phyloP scores from a whole-genome alignment of 2,329 filamentous ascomycete species.

The Orbilia brochopaga region DNA sequence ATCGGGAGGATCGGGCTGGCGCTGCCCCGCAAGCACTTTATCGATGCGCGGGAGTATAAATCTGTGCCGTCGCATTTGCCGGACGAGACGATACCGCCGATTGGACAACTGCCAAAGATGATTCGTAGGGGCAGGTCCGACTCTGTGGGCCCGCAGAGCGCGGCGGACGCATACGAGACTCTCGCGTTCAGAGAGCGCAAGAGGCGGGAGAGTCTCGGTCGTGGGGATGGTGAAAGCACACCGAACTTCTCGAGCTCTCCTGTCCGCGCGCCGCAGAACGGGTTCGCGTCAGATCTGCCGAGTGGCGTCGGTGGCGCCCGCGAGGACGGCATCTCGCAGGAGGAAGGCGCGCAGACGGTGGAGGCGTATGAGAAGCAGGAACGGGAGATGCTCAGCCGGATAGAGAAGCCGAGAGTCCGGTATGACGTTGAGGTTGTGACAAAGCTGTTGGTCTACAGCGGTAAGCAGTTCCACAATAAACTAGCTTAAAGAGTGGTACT shows the following conservation, averaged over 20 bases:
- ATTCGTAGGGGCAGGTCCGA: constrained; percentile 84
- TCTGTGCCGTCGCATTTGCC: constrained; percentile 73
- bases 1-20: constrained; percentile 79
- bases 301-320: neutral
- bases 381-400: constrained; percentile 79
- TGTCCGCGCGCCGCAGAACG: constrained; percentile 55
- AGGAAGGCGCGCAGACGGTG: constrained; percentile 42
- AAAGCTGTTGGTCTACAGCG: constrained; percentile 91
- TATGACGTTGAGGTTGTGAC: constrained; percentile 99
- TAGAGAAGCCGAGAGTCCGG: constrained; percentile 84
- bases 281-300: constrained; percentile 41
- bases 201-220: constrained; percentile 67
- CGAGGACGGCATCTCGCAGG: neutral
- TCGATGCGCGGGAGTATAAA: constrained; percentile 81
- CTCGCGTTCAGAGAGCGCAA: constrained; percentile 83
- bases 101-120: constrained; percentile 78
- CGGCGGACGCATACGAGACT: constrained; percentile 94
- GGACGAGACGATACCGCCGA: constrained; percentile 86
- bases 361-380: constrained; percentile 62
- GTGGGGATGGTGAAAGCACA: constrained; percentile 49
- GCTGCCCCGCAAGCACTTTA: constrained; percentile 88
- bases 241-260: constrained; percentile 51
- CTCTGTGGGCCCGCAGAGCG: constrained; percentile 91
- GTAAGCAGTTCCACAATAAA: constrained; percentile 63
- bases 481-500: neutral